Conservation (phyloP, 1,284 basidiomycete genomes). For the Sporisorium iseilematis-ciliati region DNA sequence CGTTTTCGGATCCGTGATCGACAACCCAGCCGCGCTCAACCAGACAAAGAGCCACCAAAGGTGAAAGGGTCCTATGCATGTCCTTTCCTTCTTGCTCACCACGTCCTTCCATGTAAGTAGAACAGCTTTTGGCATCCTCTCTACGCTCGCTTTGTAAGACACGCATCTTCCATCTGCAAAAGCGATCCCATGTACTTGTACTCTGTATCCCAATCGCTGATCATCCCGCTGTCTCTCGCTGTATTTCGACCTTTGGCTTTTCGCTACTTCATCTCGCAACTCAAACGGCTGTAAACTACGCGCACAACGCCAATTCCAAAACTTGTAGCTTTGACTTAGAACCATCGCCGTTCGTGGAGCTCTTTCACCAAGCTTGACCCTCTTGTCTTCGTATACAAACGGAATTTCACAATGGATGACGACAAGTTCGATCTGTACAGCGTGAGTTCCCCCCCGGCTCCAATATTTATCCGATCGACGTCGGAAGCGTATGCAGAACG, state of each 20-base stretch:
- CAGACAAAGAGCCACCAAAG: slow-evolving; percentile 7
- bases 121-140: background rate
- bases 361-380: background rate
- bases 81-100: slow-evolving; percentile 7
- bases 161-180: background rate
- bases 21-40: background rate
- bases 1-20: slow-evolving; percentile 36
- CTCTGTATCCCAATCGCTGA: background rate
- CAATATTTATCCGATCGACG: background rate
- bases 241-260: background rate
- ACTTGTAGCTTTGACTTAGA: background rate
- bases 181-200: background rate
- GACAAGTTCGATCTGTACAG: slow-evolving; percentile 61
- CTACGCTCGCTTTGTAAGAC: background rate
- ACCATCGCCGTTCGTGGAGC: background rate
- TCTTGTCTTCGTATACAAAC: slow-evolving; percentile 3
- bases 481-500: background rate
- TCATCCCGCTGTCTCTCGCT: background rate
- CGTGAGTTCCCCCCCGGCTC: slow-evolving; percentile 40
- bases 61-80: slow-evolving; percentile 7
- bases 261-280: background rate
- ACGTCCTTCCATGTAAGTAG: slow-evolving; percentile 23
- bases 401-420: slow-evolving; percentile 40
- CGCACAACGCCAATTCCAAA: background rate
- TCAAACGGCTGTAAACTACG: slow-evolving; percentile 1